Base-by-base conservation (phyloP, 495 filamentous ascomycete species). In the Penicillium salamii region DNA sequence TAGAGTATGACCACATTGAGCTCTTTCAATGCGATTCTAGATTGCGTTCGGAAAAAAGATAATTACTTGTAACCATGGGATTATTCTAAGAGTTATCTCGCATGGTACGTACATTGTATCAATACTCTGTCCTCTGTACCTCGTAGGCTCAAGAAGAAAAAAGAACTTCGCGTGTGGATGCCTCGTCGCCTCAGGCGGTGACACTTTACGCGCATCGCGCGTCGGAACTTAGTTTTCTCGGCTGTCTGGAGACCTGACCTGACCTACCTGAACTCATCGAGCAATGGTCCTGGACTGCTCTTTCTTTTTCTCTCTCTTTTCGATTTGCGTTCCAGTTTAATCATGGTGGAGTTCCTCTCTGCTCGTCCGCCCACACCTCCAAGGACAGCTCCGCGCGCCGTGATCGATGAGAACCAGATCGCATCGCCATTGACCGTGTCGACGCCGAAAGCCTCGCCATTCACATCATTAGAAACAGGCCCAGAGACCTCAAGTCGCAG, bases 311-410 rank as follows among this genome's bases (percentile, higher is more conserved):
- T 41, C 43, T 48, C 14, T 42, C 43, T 28, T 21, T 46, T 36
- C 43, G 46, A 38, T 52, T 50, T 34, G 40, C 31, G 44, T 42
- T 50, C 53, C 42, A 54, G 40, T 23, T 50, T 21, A 73, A 78
- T 55, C 59, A 80, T 80, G 77, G 73, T 78, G 50, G 69, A 76
- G 72, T 63, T 80, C 69, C 46, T 79, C 53, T 68, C 78, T 62
- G 65, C 68, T 66, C 84, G 70, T 62, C 81, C 77, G 63, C 83
- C 76, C 46, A 84, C 73, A 70, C 86, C 70, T 72, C 87, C 72
- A 63, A 82, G 66, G 78, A 83, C 52, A 73, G 79, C 68, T 69
- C 74, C 57, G 64, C 72, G 50, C 64, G 68, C 59, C 50, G 58
- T 26, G n/a, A 32, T 59, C 38, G 52, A 57, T 18, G 53, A 63